Percentiles rank a stretch among this genome's conserved stretches.
These are phyloP conservation scores for Saksenaea vasiformis DNA, from an alignment of 371 early-diverging fungal species.

Conservation along the genomic window DNA sequence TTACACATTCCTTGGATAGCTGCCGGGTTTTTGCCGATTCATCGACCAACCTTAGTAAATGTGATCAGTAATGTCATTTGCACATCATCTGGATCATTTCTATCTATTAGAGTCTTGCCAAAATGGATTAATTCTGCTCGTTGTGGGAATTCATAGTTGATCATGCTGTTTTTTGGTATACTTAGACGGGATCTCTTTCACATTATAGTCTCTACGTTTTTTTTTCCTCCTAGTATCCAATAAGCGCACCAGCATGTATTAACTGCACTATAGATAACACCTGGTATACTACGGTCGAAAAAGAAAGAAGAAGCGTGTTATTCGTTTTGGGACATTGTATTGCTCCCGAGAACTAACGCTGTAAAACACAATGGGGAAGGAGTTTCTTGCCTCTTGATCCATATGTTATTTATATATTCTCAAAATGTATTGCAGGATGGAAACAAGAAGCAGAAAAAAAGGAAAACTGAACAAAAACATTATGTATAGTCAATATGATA, in stretches of 20 bases:
- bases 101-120: constrained; percentile 49
- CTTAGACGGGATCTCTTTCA: constrained; percentile 6
- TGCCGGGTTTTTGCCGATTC: constrained; percentile 38
- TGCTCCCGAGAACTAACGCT: no score
- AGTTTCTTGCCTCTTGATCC: no score
- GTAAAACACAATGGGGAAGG: no score
- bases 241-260: constrained; percentile 71
- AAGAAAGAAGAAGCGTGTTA: no score
- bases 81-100: constrained; percentile 36
- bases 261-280: constrained; percentile 65
- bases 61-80: constrained; percentile 53
- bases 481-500: neutral
- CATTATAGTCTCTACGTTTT: no score
- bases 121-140: constrained; percentile 53
- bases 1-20: constrained; percentile 23
- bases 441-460: neutral
- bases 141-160: constrained; percentile 54
- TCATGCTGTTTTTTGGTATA: neutral
- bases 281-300: constrained; percentile 48
- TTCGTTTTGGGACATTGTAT: no score
- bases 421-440: no score
- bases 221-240: constrained; percentile 39
- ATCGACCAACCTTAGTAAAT: constrained; percentile 44
- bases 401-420: neutral
- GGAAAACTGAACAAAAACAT: neutral